Base-by-base conservation (phyloP, 2,329 filamentous ascomycete genomes). In the Claviceps arundinis region DNA sequence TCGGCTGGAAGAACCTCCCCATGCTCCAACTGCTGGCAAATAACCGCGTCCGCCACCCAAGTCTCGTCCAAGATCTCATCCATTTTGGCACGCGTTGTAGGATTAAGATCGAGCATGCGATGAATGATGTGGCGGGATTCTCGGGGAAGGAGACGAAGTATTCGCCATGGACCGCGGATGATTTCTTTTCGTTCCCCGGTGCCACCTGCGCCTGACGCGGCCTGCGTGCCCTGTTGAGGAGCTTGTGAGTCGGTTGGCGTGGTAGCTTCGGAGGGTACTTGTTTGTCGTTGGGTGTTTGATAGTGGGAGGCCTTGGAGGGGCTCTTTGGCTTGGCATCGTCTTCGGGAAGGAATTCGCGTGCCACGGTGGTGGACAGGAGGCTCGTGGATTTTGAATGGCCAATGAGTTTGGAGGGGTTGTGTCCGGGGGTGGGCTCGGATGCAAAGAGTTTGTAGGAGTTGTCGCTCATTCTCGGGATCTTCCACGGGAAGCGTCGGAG, bases 401-500 rank as follows among this genome's bases (percentile, higher is more conserved):
- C 58, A 22, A 78, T 64, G 30, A 81, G 66, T 56, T 73, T 76
- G 59, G 69, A 73, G 0, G 78, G 78, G 50, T 81, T 77, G 56
- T 82, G 77, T 2, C 85, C 87, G 0, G 87, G 85, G 3, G 89
- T 87, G 1, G 91, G 90, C 7, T 87, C 78, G 1, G 93, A 82
- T 14, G 91, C 84, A 64, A 98, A 98, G 1, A 98, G 78, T 62
- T 91, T 90, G 70, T 88, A 98, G 0, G 89, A 95, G 66, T 95
- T 97, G 66, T 98, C 93, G 3, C 87, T 87, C 65, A 89, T 73
- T 42, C 90, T 82, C 4, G 93, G 93, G 38, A 94, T 83, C 71
- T 98, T 98, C 93, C 93, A 98, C 0, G 93, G 93, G 64, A 98
- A 98, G 38, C 93, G 77, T 22, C 93, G 80, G 43, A 98, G 74